Conservation (phyloP, 2,329 filamentous ascomycete genomes). For the Blastomyces emzantsi region DNA sequence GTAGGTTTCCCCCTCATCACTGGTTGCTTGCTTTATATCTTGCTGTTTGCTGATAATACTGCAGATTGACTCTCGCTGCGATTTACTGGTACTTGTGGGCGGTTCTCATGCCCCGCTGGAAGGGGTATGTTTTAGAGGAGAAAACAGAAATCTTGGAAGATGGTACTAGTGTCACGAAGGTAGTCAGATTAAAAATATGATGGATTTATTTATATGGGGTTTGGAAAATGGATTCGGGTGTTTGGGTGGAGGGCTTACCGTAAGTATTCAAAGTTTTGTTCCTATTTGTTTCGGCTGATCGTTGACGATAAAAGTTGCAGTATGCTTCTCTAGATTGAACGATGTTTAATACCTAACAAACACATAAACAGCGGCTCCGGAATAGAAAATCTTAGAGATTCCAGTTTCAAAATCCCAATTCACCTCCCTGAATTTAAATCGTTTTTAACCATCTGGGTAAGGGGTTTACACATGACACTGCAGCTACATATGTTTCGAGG, state of each 20-base stretch:
- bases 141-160: conserved; percentile 52
- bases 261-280: neutral
- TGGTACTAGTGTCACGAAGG: conserved; percentile 56
- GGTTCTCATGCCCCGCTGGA: conserved; percentile 49
- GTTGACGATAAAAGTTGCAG: too few species aligned
- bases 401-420: too few species aligned
- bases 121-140: conserved; percentile 56
- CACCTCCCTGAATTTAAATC: too few species aligned
- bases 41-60: neutral
- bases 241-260: neutral
- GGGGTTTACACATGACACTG: neutral
- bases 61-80: conserved; percentile 38
- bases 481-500: neutral
- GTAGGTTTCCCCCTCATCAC: conserved; percentile 24
- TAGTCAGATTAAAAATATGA: conserved; percentile 1
- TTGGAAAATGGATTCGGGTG: neutral
- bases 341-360: too few species aligned
- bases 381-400: too few species aligned
- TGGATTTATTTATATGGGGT: neutral
- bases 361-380: too few species aligned
- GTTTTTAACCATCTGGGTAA: neutral
- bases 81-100: conserved; percentile 64
- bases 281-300: neutral
- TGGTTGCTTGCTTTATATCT: neutral
- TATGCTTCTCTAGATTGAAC: too few species aligned